phyloP scores from a whole-genome alignment of 345 rosid species.

The Carallia brachiata region DNA sequence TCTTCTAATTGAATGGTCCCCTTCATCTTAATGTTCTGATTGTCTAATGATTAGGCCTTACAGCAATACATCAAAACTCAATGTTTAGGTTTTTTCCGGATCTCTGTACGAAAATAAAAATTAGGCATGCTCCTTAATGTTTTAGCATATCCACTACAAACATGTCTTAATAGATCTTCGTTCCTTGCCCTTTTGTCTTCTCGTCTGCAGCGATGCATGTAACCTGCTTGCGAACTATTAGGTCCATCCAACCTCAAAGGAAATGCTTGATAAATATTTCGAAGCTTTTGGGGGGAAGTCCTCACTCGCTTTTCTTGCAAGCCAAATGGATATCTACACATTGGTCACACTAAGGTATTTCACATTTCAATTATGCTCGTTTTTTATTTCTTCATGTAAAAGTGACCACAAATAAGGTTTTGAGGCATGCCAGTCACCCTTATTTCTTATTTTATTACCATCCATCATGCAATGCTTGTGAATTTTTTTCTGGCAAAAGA shows the following conservation, averaged over 20 bases:
- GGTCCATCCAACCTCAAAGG: constrained; percentile 81
- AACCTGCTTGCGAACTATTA: constrained; percentile 16
- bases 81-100: background rate
- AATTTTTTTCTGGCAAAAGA: too few species aligned
- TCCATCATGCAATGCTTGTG: too few species aligned
- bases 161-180: background rate
- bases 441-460: background rate
- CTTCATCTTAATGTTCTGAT: too few species aligned
- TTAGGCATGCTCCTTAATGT: background rate
- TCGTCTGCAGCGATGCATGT: background rate
- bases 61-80: too few species aligned
- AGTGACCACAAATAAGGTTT: background rate
- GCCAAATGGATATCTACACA: constrained; percentile 97
- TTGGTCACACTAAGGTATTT: constrained; percentile 94
- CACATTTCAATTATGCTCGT: background rate
- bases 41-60: too few species aligned
- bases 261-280: constrained; percentile 79
- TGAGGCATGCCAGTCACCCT: background rate
- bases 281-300: constrained; percentile 69
- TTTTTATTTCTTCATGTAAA: background rate
- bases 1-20: too few species aligned
- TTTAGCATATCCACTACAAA: background rate
- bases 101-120: background rate
- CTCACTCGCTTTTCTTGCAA: constrained; percentile 82
- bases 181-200: background rate